Base-by-base conservation (phyloP, 2,329 filamentous ascomycete species). In the Calonectria hongkongensis region DNA sequence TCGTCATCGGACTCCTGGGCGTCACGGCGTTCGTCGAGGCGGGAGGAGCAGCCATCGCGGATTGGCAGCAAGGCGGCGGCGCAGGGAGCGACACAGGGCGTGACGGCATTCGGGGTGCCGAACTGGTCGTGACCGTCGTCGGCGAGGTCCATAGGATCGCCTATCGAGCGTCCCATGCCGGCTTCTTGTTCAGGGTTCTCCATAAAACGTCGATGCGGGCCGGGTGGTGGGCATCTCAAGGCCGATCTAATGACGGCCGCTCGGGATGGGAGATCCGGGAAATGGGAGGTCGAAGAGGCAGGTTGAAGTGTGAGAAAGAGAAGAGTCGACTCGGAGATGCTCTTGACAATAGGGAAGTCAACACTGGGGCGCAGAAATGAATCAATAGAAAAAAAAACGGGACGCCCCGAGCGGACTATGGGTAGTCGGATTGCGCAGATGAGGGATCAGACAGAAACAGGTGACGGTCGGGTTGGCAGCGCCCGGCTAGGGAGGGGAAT, bases 1-100 rank as follows among this genome's bases (percentile, higher is more conserved):
- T 84, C 83, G 39, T 78, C 76, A 66, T 83, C 80, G 18, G 78
- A 81, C 36, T 78, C 75, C 60, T 62, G 74, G 41, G 58, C 45
- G 58, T 76, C 75, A 70, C 70, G 70, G 25, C 64, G 60, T 51
- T 75, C 73, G 43, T 70, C 74, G 50, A 73, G 73, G 21, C 74
- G 72, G 48, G 77, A 56, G 69, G 74, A 67, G 73, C 72, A 78
- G 50, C 64, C 70, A 66, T 80, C 78, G 64, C 77, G 71, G 64
- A 79, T 77, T 16, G 79, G 73, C 15, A 80, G 64, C 28, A 79
- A 72, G 41, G 78, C 73, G 41, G 78, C 73, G 39, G 79, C 72
- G 66, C 78, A 68, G 36, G 65, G 69, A 58, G 74, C 25, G 71
- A 73, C 56, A 28, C 74, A 76, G 47, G 78, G 74, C 56, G 75